Evolutionary conservation across 2,329 filamentous ascomycete genomes (phyloP), one percentile per base, ranked within the genome.

Genomic region (Neofusicoccum parvum): DNA sequence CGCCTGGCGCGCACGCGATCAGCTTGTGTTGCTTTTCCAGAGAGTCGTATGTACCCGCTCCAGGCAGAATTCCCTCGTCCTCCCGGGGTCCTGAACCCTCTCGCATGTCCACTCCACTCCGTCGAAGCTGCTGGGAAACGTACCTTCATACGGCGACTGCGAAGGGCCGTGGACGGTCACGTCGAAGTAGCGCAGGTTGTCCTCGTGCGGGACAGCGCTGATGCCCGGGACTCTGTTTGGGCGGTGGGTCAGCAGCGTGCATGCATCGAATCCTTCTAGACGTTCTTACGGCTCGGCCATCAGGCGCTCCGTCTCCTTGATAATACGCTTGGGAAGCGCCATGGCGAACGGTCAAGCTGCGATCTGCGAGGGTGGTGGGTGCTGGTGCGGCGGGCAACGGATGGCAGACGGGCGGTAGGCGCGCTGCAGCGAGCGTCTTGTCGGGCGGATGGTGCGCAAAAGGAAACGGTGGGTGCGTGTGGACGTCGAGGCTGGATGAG

Each of bases 161-260:
- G 90, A 88, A 23, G 94, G 94, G 5, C 94, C 94, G 76, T 97
- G 90, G 76, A 99, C 97, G 73, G 92, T 92, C 71, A 99, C 96
- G 78, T 99, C 96, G 74, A 99, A 99, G 81, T 99, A 99, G 72
- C 95, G 88, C 66, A 98, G 87, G 80, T 99, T 99, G 73, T 99
- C 95, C 73, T 97, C 93, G 78, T 98, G 95, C 56, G 96, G 96
- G 62, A 96, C 85, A 58, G 95, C 95, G 74, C 92, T 96, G 81
- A 99, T 99, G 68, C 95, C 95, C 36, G 94, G 93, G 37, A 99
- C 95, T 69, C 94, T 97, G 74, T 67, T 68, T 37, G n/a, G 9
- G 12, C 51, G 17, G 32, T 15, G 20, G 34, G 20, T 65, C 36
- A 65, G 53, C n/a, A 37, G 3, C 10, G 17, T 14, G 14, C 37